These are phyloP conservation scores for Rhodotorula paludigena DNA, from an alignment of 768 basidiomycete genomes.

Conservation along the genomic window DNA sequence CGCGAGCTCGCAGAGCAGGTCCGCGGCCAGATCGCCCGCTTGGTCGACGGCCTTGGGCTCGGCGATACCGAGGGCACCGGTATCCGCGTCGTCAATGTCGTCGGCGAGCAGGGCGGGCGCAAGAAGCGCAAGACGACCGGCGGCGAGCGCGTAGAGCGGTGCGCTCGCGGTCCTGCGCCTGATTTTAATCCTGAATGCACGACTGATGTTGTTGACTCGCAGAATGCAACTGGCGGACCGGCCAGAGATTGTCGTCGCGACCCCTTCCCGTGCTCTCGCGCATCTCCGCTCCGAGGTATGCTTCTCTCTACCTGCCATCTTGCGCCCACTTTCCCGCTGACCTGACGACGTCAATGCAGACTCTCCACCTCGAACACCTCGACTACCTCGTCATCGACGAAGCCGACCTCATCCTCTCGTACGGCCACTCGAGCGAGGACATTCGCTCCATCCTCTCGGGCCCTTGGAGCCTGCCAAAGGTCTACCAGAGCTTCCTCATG, in stretches of 20 bases:
- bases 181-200: not conserved
- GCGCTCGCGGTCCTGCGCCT: too few relatives aligned
- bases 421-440: slow-evolving; percentile 84
- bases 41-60: slow-evolving; percentile 62
- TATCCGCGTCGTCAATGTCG: slow-evolving; percentile 67
- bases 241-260: slow-evolving; percentile 74
- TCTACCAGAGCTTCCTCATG: slow-evolving; percentile 90
- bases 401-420: slow-evolving; percentile 92
- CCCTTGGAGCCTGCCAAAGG: slow-evolving; percentile 63
- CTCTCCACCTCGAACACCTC: slow-evolving; percentile 61
- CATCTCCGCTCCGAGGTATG: slow-evolving; percentile 69
- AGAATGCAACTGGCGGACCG: slow-evolving; percentile 61
- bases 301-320: slow-evolving; percentile 24
- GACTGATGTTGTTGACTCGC: slow-evolving; percentile 1
- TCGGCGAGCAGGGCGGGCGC: slow-evolving; percentile 48
- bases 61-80: slow-evolving; percentile 54
- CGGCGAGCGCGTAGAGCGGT: slow-evolving; percentile 46
- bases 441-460: slow-evolving; percentile 64
- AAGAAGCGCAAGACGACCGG: slow-evolving; percentile 35
- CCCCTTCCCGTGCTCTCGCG: slow-evolving; percentile 65
- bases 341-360: slow-evolving; percentile 48
- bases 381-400: slow-evolving; percentile 93
- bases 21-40: slow-evolving; percentile 58
- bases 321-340: not conserved
- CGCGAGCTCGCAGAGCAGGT: slow-evolving; percentile 91